phyloP scores from a whole-genome alignment of 352 stramenopile species.

The Globisporangium heterothallicum region DNA sequence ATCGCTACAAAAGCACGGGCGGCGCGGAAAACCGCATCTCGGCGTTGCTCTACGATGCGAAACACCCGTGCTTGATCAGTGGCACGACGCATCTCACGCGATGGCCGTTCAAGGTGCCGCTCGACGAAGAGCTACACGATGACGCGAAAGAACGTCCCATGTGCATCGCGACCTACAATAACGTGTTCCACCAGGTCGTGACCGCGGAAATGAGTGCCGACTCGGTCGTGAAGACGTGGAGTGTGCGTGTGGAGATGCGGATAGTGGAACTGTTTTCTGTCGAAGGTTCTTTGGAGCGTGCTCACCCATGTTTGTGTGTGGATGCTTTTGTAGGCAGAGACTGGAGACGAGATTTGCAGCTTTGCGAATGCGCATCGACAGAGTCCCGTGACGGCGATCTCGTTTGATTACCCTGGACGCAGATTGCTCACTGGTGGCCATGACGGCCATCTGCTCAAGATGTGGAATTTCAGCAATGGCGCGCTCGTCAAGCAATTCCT shows the following conservation, averaged over 20 bases:
- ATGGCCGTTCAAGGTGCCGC: constrained; percentile 53
- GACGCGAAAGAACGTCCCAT: constrained; percentile 41
- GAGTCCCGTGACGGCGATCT: constrained; percentile 73
- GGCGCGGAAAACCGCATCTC: constrained; percentile 64
- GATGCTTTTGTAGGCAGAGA: constrained; percentile 34
- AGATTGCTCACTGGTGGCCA: constrained; percentile 78
- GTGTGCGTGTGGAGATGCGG: too few relatives aligned
- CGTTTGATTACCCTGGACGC: constrained; percentile 74
- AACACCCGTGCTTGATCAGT: constrained; percentile 60
- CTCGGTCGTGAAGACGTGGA: constrained; percentile 81
- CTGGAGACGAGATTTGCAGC: constrained; percentile 76
- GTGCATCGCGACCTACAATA: constrained; percentile 68
- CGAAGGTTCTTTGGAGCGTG: too few relatives aligned
- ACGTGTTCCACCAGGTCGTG: constrained; percentile 81
- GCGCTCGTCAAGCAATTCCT: constrained; percentile 79
- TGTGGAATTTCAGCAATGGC: constrained; percentile 90
- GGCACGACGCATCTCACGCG: constrained; percentile 63
- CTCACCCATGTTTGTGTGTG: too few relatives aligned
- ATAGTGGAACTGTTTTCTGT: too few relatives aligned
- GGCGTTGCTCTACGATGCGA: constrained; percentile 57
- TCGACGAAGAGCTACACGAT: constrained; percentile 34
- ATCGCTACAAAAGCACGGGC: constrained; percentile 46
- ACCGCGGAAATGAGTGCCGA: constrained; percentile 69
- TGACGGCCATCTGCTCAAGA: constrained; percentile 70
- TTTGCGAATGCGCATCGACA: constrained; percentile 64